Percentiles rank a stretch among this genome's conserved stretches.
phyloP scores from a whole-genome alignment of 371 early-diverging fungal genomes.

The Mucor velutinosus region DNA sequence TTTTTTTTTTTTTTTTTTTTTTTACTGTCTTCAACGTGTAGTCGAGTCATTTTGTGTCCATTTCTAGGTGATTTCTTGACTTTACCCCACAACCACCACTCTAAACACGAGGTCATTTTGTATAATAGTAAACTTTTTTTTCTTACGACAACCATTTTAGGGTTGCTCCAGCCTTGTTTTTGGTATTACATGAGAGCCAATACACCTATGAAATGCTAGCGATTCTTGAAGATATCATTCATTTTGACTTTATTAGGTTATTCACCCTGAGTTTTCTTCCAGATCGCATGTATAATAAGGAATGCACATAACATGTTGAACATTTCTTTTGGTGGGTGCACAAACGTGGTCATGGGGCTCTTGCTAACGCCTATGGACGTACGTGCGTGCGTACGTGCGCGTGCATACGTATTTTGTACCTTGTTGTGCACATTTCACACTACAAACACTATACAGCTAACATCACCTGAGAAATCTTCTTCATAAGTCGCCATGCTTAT shows the following conservation, averaged over 20 bases:
- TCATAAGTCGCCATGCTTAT: background rate
- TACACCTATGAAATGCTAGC: background rate
- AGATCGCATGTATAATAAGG: background rate
- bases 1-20: background rate
- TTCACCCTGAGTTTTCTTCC: background rate
- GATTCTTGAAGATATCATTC: background rate
- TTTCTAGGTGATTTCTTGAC: background rate
- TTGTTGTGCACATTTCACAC: background rate
- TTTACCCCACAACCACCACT: background rate
- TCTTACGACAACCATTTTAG: background rate
- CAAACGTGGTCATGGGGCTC: background rate
- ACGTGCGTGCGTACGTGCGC: background rate
- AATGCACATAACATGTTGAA: background rate
- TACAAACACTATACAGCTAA: background rate
- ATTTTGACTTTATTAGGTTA: background rate
- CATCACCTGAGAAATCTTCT: background rate
- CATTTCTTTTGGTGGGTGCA: background rate
- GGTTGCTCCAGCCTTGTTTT: background rate
- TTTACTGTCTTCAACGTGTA: background rate
- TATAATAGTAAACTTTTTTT: background rate
- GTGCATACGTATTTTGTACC: background rate
- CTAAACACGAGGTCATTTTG: background rate
- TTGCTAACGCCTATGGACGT: background rate
- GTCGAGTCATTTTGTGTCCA: background rate
- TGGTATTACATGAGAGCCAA: background rate